Evolutionary conservation across 1,284 basidiomycete species (phyloP), one percentile per base, ranked within the genome.

Genomic region (Cystobasidium pallidum): DNA sequence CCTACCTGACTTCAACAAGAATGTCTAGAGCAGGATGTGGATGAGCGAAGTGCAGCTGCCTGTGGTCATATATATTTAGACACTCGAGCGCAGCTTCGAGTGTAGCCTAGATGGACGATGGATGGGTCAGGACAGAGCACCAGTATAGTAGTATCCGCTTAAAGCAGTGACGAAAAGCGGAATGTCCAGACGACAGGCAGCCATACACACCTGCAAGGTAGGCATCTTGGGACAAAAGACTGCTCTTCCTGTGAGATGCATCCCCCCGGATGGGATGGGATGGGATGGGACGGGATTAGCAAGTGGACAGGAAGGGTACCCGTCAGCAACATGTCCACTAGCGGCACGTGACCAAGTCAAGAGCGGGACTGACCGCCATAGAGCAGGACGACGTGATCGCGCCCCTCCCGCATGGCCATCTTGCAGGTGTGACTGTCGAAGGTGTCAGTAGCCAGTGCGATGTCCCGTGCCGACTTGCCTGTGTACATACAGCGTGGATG

Each of bases 311-410:
- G n/a, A n/a, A n/a, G n/a, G n/a, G n/a, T n/a, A n/a, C n/a, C n/a
- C n/a, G n/a, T n/a, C n/a, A n/a, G n/a, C 34, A 55, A 30, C 45
- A 28, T 61, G 13, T 10, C n/a, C 28, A 17, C n/a, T 39, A 11
- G 13, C 30, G 19, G 57, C 34, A 15, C 21, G 57, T 32, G 11
- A 15, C 4, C 4, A n/a, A 19, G 2, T 13, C 3, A 7, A 43
- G 36, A 13, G 36, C 36, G 36, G 13, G 13, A 6, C 68, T 71
- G 21, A 71, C 68, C 68, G 34, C 34, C 68, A 57, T 71, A 64
- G 19, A 71, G 68, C 30, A 59, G 64, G 59, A 71, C 64, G 61
- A 71, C 61, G 61, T 71, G 68, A 11, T 61, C 68, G 24, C n/a
- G n/a, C n/a, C n/a, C n/a, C n/a, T n/a, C n/a, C n/a, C n/a, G n/a